Conservation (phyloP, 106 monocot species). For the Dendrobium officinale region DNA sequence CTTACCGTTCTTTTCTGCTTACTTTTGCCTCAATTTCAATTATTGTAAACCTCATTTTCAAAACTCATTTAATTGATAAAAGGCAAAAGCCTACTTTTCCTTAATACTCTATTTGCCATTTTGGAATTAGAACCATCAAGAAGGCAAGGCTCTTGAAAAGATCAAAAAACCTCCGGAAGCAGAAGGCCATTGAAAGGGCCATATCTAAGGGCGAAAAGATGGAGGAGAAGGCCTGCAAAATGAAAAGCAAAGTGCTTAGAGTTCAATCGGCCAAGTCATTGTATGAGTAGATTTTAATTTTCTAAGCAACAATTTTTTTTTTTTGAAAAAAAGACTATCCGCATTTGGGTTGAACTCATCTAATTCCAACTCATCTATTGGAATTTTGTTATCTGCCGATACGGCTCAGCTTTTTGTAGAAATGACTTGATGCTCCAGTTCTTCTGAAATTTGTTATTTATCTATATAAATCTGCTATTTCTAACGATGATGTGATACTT, state of each 20-base stretch:
- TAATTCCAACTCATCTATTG: background rate
- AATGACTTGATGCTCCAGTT: no score
- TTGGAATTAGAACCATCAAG: constrained; percentile 23
- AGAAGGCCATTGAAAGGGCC: constrained; percentile 27
- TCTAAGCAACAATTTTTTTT: background rate
- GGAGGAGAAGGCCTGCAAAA: constrained; percentile 22
- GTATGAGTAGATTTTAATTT: constrained; percentile 18
- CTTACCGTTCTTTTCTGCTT: background rate
- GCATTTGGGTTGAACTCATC: background rate
- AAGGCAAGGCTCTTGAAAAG: constrained; percentile 20
- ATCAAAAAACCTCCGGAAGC: constrained; percentile 27
- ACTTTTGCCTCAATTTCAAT: background rate
- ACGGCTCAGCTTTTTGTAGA: no score
- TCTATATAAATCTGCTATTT: no score
- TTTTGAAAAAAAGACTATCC: no score
- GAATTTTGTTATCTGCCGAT: no score
- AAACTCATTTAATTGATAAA: background rate
- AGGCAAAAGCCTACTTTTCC: background rate
- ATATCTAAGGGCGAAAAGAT: constrained; percentile 19
- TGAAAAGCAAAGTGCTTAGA: constrained; percentile 20
- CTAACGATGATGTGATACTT: no score
- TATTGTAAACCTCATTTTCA: background rate
- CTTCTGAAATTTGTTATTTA: no score
- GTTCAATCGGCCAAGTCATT: constrained; percentile 40
- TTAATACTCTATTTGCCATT: background rate